phyloP scores from a whole-genome alignment of 768 basidiomycete species.

The Lactifluus echinatus region DNA sequence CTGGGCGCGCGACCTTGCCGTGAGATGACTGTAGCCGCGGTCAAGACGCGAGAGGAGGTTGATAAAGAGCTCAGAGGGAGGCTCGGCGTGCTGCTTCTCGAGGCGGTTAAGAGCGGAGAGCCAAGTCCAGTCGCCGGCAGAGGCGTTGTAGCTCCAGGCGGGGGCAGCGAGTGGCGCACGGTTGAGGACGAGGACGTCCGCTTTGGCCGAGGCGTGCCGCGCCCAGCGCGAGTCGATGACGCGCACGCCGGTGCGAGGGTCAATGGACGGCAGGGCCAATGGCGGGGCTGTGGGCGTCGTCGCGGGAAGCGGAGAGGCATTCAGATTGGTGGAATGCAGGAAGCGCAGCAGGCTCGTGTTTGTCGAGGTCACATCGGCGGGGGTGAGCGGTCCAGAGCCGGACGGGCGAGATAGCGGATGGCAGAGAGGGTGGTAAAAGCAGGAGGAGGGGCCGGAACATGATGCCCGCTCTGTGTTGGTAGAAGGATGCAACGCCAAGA shows the following conservation, averaged over 20 bases:
- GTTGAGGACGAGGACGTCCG: conserved; percentile 4
- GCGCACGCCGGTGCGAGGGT: conserved; percentile 16
- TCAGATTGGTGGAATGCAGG: conserved; percentile 7
- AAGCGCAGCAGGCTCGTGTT: conserved; percentile 11
- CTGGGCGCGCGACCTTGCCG: background rate
- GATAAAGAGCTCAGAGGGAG: conserved; percentile 2
- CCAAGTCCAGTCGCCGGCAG: conserved; percentile 4
- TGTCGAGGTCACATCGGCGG: background rate
- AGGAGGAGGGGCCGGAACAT: conserved; percentile 9
- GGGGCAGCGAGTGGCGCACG: conserved; percentile 14
- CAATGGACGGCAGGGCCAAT: background rate
- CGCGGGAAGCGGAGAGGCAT: background rate
- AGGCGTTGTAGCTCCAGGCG: conserved; percentile 14
- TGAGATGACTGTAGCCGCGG: background rate
- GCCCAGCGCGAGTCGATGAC: conserved; percentile 9
- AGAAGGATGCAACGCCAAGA: background rate
- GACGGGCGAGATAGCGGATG: background rate
- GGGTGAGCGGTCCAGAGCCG: background rate
- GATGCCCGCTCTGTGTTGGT: background rate
- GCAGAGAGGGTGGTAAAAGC: conserved; percentile 13
- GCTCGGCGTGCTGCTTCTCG: conserved; percentile 1
- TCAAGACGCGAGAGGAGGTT: conserved; percentile 1
- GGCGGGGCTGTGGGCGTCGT: background rate
- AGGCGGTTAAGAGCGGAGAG: conserved; percentile 1
- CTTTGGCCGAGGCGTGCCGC: background rate